Conservation (phyloP, 1,139 yeast species). For the Kluyveromyces sp. region DNA sequence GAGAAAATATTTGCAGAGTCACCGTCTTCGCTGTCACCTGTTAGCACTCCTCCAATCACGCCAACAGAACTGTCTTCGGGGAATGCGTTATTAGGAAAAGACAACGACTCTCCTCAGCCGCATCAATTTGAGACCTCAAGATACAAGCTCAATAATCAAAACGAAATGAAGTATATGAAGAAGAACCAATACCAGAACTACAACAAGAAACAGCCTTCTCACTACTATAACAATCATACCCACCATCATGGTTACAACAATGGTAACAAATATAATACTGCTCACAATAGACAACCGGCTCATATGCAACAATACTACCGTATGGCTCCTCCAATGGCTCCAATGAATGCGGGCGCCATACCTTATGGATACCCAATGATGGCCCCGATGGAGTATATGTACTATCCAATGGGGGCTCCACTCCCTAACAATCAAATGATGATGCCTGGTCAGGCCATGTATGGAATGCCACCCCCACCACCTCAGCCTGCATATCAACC, state of each 20-base stretch:
- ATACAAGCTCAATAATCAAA: slow-evolving; percentile 11
- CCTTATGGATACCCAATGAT: slow-evolving; percentile 6
- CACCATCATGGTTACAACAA: background rate
- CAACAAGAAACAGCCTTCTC: slow-evolving; percentile 1
- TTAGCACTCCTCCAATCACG: slow-evolving; percentile 3
- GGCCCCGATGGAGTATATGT: slow-evolving; percentile 7
- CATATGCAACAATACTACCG: slow-evolving; percentile 2
- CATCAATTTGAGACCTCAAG: slow-evolving; percentile 25
- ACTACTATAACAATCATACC: background rate
- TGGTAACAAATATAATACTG: background rate
- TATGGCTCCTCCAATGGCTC: slow-evolving; percentile 1
- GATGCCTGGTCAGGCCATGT: slow-evolving; percentile 3
- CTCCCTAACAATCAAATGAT: slow-evolving; percentile 1
- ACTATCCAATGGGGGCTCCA: slow-evolving; percentile 6
- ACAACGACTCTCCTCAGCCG: slow-evolving; percentile 23
- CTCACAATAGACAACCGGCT: background rate
- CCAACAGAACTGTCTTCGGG: background rate
- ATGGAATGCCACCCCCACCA: slow-evolving; percentile 1
- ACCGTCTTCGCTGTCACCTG: slow-evolving; percentile 6
- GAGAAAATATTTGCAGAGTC: slow-evolving; percentile 18
- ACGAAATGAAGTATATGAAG: slow-evolving; percentile 3
- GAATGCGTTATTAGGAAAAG: slow-evolving; percentile 1
- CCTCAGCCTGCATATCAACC: background rate
- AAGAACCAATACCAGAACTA: slow-evolving; percentile 1
- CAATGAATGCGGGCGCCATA: background rate